These are phyloP conservation scores for Clavispora carvajalis DNA, from an alignment of 805 yeast species.

Conservation along the genomic window DNA sequence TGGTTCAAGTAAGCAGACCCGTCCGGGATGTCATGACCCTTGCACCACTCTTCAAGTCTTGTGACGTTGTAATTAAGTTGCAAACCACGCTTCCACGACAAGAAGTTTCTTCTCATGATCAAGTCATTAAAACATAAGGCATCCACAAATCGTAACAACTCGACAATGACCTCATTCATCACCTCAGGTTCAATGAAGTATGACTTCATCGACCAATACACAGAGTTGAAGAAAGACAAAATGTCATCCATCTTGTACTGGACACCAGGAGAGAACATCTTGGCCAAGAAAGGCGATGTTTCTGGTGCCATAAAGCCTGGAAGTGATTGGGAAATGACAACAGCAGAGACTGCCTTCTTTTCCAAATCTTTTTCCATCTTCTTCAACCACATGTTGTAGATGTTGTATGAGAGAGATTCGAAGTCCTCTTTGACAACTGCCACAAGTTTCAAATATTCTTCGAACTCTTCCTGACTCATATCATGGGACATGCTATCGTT, in stretches of 20 bases:
- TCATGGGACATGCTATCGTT: constrained; percentile 75
- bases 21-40: constrained; percentile 84
- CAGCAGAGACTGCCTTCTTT: constrained; percentile 91
- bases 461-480: constrained; percentile 85
- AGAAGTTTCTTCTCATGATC: constrained; percentile 88
- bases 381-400: constrained; percentile 96
- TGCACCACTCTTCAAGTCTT: constrained; percentile 97
- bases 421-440: constrained; percentile 91
- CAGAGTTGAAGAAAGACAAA: constrained; percentile 79
- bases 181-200: constrained; percentile 84
- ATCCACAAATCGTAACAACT: constrained; percentile 80
- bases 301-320: constrained; percentile 95
- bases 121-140: constrained; percentile 93
- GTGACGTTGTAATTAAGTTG: constrained; percentile 96
- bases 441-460: constrained; percentile 82
- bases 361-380: constrained; percentile 87
- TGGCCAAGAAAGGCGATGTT: constrained; percentile 71
- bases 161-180: constrained; percentile 76
- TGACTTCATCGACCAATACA: constrained; percentile 89
- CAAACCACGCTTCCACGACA: constrained; percentile 96
- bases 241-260: constrained; percentile 93
- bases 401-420: constrained; percentile 86
- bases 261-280: constrained; percentile 67
- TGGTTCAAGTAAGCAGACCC: constrained; percentile 81
- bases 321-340: constrained; percentile 86